These are phyloP conservation scores for Oryza nivara DNA, from an alignment of 176 grass and related monocot species.

Conservation along the genomic window DNA sequence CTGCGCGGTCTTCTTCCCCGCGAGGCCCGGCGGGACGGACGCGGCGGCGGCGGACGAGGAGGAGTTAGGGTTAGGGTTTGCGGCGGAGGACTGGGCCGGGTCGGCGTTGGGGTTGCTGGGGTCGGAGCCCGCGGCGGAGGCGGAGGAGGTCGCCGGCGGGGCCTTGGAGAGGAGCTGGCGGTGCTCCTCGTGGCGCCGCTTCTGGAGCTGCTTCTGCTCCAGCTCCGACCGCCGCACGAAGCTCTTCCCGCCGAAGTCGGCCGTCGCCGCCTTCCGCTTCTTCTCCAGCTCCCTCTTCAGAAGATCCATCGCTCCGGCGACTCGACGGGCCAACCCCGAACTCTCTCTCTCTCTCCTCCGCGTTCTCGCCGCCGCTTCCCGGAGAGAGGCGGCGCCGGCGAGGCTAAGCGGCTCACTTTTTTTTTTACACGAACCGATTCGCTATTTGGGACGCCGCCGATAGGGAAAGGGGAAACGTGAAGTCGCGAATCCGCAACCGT, in stretches of 20 bases:
- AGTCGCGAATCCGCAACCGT: too few relatives aligned
- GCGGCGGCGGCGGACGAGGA: constrained; percentile 9
- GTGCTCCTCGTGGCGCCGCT: constrained; percentile 64
- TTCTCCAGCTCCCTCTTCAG: constrained; percentile 77
- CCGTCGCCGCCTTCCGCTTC: constrained; percentile 68
- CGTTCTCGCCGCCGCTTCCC: constrained; percentile 1
- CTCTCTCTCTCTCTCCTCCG: too few relatives aligned
- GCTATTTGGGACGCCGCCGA: too few relatives aligned
- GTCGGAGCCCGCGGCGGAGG: constrained; percentile 17
- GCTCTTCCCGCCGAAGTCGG: constrained; percentile 77
- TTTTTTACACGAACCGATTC: too few relatives aligned
- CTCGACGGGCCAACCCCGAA: too few relatives aligned
- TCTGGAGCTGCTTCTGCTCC: constrained; percentile 87
- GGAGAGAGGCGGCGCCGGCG: constrained; percentile 24
- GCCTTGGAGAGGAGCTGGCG: constrained; percentile 54
- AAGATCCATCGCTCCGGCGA: constrained; percentile 70
- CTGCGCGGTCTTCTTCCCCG: constrained; percentile 45
- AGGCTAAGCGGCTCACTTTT: not conserved
- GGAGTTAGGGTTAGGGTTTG: constrained; percentile 53
- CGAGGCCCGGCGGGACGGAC: constrained; percentile 52
- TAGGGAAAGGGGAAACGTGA: too few relatives aligned
- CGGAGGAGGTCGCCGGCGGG: constrained; percentile 12
- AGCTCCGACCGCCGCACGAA: constrained; percentile 90
- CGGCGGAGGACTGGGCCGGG: constrained; percentile 7
- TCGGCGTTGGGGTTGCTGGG: constrained; percentile 35